Evolutionary conservation across 83 land plant genomes (phyloP), one percentile per base, ranked within the genome.

Genomic region (Picea abies): DNA sequence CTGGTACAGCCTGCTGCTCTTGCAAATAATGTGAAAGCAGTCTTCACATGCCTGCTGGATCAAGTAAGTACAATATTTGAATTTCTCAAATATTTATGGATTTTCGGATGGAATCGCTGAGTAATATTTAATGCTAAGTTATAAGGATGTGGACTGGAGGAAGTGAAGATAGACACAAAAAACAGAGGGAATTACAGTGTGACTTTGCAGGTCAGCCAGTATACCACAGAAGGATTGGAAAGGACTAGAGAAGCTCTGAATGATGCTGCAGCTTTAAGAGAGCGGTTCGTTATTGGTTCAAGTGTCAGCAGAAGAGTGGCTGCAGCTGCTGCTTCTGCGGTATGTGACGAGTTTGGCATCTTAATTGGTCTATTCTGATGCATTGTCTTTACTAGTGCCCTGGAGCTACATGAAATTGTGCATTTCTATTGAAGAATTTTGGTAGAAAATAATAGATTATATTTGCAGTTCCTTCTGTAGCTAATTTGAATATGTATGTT

Each of bases 291-390:
- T 41, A 90, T 98, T 89, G 99, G 99, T 37, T 81, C 96, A 69
- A 95, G 87, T 76, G 90, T 96, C 73, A 94, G 98, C 81, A 85
- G 95, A 73, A 90, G 99, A 79, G 99, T 98, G 79, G 99, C 99
- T 86, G 98, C 98, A 80, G 99, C 99, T 64, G 99, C 99, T 86
- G 97, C 99, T 79, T 90, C 99, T 82, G 98, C 98, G 68, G 99
- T 98, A 87, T 25, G 94, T 79, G 22, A 58, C 5, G 15, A 44
- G 5, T 78, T 5, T 41, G 14, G 44, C 39, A 16, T 25, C 2
- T 81, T 39, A 39, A 37, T 62, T 63, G 22, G 44, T 29, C 12
- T 12, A 37, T 22, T 79, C 39, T 62, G 22, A 32, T 64, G 22
- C 67, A 17, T 35, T 62, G 56, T 41, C 2, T 79, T 79, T 63